phyloP scores from a whole-genome alignment of 169 alveolate genomes.

The Eimeria praecox region DNA sequence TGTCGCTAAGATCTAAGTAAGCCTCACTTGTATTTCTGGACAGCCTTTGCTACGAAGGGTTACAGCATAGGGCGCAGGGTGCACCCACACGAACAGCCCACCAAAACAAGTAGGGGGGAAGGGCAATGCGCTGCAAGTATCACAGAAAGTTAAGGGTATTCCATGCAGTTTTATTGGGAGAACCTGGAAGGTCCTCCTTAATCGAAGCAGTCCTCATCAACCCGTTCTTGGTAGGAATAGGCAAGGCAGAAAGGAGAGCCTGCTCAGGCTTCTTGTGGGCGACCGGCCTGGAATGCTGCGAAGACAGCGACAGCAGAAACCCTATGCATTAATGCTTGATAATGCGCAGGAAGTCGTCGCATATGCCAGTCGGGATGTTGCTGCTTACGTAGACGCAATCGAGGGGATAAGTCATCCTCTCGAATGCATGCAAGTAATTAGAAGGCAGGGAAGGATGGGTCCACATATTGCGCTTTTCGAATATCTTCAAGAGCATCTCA shows the following conservation, averaged over 20 bases:
- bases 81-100: neutral
- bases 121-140: neutral
- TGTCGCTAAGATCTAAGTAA: neutral
- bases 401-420: constrained; percentile 52
- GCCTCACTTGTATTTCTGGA: neutral
- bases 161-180: neutral
- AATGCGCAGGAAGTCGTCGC: neutral
- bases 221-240: neutral
- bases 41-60: too few relatives aligned
- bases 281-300: neutral
- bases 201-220: neutral
- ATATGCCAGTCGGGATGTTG: neutral
- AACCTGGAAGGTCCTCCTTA: neutral
- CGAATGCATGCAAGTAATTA: constrained; percentile 60
- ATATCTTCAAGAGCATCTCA: constrained; percentile 51
- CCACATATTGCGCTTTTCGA: constrained; percentile 46
- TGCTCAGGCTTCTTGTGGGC: neutral
- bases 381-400: constrained; percentile 61
- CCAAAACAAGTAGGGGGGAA: neutral
- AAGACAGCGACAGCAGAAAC: neutral
- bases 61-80: too few relatives aligned
- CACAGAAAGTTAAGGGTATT: neutral
- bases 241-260: neutral
- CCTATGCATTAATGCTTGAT: neutral
- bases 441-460: constrained; percentile 27